These are phyloP conservation scores for Exophiala aquamarina DNA, from an alignment of 2,329 filamentous ascomycete genomes.

Conservation along the genomic window DNA sequence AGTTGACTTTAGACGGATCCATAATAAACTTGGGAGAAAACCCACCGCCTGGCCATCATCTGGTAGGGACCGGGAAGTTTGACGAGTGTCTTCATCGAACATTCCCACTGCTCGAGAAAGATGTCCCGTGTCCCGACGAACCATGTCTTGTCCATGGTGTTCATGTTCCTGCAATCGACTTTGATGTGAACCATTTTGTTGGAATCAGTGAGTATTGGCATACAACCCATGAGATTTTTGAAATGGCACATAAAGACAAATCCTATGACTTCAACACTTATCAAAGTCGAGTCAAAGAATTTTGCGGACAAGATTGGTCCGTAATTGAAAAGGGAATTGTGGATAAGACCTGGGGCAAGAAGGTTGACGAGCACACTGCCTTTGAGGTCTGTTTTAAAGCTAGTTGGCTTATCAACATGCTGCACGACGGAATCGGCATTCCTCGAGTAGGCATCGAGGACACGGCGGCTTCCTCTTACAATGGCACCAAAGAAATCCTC, in stretches of 20 bases:
- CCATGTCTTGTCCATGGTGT: constrained; percentile 90
- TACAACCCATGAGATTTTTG: constrained; percentile 92
- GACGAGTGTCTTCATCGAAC: constrained; percentile 79
- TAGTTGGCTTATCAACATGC: constrained; percentile 93
- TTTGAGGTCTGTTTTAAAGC: constrained; percentile 95
- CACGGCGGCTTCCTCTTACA: constrained; percentile 55
- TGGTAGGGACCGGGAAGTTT: constrained; percentile 85
- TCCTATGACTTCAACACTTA: constrained; percentile 90
- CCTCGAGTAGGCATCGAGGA: constrained; percentile 79
- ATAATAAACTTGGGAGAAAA: constrained; percentile 40
- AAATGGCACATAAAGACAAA: constrained; percentile 70
- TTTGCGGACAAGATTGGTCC: constrained; percentile 81
- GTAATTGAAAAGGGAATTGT: constrained; percentile 68
- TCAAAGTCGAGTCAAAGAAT: constrained; percentile 78
- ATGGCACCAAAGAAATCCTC: constrained; percentile 70
- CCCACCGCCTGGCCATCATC: constrained; percentile 35
- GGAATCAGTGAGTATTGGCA: constrained; percentile 99
- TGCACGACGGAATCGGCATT: constrained; percentile 93
- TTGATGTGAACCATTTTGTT: constrained; percentile 95
- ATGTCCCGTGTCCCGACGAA: constrained; percentile 75
- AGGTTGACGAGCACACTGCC: constrained; percentile 71
- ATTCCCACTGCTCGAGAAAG: constrained; percentile 84
- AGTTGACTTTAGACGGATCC: constrained; percentile 70
- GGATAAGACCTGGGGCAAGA: constrained; percentile 69
- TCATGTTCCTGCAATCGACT: constrained; percentile 93